Base-by-base conservation (phyloP, 1,139 yeast species). In the Torulaspora globosa region DNA sequence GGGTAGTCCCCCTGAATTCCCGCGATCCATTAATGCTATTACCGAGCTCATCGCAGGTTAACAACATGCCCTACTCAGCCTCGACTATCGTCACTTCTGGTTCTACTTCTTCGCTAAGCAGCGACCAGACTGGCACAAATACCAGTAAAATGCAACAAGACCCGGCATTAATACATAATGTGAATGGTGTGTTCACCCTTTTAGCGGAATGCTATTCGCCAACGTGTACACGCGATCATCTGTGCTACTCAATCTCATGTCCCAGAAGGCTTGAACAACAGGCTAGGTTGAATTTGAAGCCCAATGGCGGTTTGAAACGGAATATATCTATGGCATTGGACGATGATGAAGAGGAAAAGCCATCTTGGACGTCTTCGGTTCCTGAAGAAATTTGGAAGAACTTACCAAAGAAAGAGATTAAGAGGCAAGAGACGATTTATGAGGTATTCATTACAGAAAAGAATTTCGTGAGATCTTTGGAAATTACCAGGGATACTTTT, bases 191-290 rank as follows among this genome's bases (percentile, higher is more conserved):
- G 4, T 94, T 92, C 64, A 90, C 96, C 1, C 72, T 92, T 38
- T 71, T 92, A 52, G 87, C 97, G 0, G 96, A 90, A 59, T 92
- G 98, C 68, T 92, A 92, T 62, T 89, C 97, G 0, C 96, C 98
- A 29, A 92, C 98, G 0, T 92, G 98, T 70, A 84, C 96, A 3
- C 73, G 95, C 46, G 95, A 88, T 61, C 75, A 79, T 30, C 71
- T 92, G 36, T 92, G 98, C 68, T 92, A 92, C 67, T 85, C 96
- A 44, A 90, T 92, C 56, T 95, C 97, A n/a, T 92, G 98, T 69
- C 98, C 98, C 9, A 78, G 97, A 56, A 78, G 98, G 55, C 72
- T 92, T 41, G 98, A 92, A 67, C 98, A 92, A 65, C 97, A 92
- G 63, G 96, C 96, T 2, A 74, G 97, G 48, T 74, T 88, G 49